Base-by-base conservation (phyloP, 208 protist species). In the Leishmania aethiopica region DNA sequence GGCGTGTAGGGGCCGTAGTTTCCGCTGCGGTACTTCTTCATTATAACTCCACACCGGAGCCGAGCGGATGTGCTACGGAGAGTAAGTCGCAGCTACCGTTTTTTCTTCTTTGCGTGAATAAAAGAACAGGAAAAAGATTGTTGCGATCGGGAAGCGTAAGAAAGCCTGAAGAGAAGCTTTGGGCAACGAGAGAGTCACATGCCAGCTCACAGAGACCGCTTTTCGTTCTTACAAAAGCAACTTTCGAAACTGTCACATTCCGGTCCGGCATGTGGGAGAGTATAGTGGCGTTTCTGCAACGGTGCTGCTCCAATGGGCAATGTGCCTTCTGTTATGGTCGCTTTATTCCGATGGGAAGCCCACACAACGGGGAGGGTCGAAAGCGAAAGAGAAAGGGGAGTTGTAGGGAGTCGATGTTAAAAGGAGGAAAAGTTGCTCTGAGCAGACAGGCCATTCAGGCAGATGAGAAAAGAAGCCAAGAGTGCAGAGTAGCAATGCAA, bases 1-100 rank as follows among this genome's bases (percentile, higher is more conserved):
- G 85, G 78, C 19, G 91, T 95, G 80, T 92, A 97, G 0, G 90
- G 78, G 28, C 95, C 95, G 1, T 89, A 93, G 8, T 83, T 83
- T 32, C 94, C 94, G 47, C 86, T 86, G 64, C 88, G 84, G 80
- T 83, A 92, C 74, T 91, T 89, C 59, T 78, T 82, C 79, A 86
- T 86, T 11, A 70, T 28, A 6, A 47, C 13, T 42, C 32, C 35
- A 25, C 51, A 49, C 37, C 25, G 17, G 74, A 15, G 74, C 35
- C 37, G 32, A 25, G 22, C n/a, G 17, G 11, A 19, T 42, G 3
- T 40, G n/a, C 19, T 37, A 28, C 45, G n/a, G 28, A 10, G 25
- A 74, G 40, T 28, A 72, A 19, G 25, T n/a, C 7, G 70, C 25
- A 53, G 45, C 45, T 53, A 37, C 7, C 45, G 28, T 8, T 53